Evolutionary conservation across 768 basidiomycete genomes (phyloP).

Genomic region (Lactifluus volemus): DNA sequence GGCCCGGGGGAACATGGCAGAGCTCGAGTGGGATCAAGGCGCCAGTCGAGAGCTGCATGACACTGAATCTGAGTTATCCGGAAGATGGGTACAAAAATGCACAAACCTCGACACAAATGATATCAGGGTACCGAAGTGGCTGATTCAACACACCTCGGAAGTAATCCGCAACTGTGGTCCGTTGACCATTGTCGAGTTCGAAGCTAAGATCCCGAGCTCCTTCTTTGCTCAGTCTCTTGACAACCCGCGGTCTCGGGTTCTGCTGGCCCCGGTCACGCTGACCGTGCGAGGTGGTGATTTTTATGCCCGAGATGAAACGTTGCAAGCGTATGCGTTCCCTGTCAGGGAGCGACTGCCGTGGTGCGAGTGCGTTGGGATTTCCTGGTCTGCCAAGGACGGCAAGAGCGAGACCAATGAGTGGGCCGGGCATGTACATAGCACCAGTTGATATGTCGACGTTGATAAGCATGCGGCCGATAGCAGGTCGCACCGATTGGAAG

Average conservation of each 20-base stretch:
- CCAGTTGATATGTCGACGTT: constrained; percentile 76
- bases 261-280: background rate
- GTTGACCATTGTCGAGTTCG: constrained; percentile 45
- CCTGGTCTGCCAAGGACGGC: constrained; percentile 37
- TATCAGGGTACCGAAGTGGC: constrained; percentile 48
- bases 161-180: constrained; percentile 52
- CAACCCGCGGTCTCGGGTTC: constrained; percentile 38
- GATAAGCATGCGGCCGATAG: constrained; percentile 51
- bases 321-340: constrained; percentile 45
- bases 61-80: background rate
- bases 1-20: constrained; percentile 53
- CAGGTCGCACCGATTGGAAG: constrained; percentile 71
- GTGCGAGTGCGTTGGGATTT: constrained; percentile 31
- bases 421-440: constrained; percentile 62
- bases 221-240: constrained; percentile 48
- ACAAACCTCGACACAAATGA: constrained; percentile 61
- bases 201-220: constrained; percentile 52
- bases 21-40: constrained; percentile 62
- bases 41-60: constrained; percentile 44
- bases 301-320: constrained; percentile 46
- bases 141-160: constrained; percentile 46
- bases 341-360: constrained; percentile 37
- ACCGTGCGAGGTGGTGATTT: constrained; percentile 35
- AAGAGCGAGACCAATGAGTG: constrained; percentile 48
- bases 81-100: background rate